Conservation (phyloP, 2,329 filamentous ascomycete genomes). For the Malbranchea cinnamomea region DNA sequence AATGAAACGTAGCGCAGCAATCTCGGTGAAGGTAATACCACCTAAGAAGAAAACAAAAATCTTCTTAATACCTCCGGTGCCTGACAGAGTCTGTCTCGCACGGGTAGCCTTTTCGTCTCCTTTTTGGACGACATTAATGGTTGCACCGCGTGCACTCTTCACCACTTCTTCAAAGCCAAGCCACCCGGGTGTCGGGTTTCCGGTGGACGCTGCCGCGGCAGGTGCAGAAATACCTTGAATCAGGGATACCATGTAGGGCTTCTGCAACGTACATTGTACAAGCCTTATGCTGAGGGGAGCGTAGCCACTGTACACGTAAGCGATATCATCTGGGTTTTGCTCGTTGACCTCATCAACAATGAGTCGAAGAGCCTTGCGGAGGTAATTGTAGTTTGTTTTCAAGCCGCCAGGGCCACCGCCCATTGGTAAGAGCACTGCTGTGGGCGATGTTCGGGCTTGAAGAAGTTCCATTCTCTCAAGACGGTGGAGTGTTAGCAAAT, state of each 20-base stretch:
- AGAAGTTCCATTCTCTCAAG: slow-evolving; percentile 85
- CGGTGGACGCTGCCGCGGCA: slow-evolving; percentile 32
- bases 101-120: slow-evolving; percentile 87
- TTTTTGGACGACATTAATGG: slow-evolving; percentile 83
- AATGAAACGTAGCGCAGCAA: slow-evolving; percentile 84
- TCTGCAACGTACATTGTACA: slow-evolving; percentile 85
- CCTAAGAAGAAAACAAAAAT: slow-evolving; percentile 95
- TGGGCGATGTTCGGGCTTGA: slow-evolving; percentile 57
- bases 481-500: slow-evolving; percentile 74
- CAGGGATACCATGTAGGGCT: slow-evolving; percentile 62
- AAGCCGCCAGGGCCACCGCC: slow-evolving; percentile 46
- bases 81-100: slow-evolving; percentile 67
- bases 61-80: slow-evolving; percentile 60
- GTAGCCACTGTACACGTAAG: slow-evolving; percentile 97
- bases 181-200: slow-evolving; percentile 62
- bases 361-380: slow-evolving; percentile 72
- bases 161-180: slow-evolving; percentile 85
- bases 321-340: slow-evolving; percentile 80
- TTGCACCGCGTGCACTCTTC: slow-evolving; percentile 73
- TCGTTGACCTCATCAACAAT: slow-evolving; percentile 97
- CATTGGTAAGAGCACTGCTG: slow-evolving; percentile 70
- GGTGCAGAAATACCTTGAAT: slow-evolving; percentile 47
- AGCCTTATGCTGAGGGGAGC: slow-evolving; percentile 82
- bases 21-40: slow-evolving; percentile 93
- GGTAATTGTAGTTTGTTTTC: slow-evolving; percentile 79